Conservation (phyloP, 805 yeast genomes). For the Priceomyces medius region DNA sequence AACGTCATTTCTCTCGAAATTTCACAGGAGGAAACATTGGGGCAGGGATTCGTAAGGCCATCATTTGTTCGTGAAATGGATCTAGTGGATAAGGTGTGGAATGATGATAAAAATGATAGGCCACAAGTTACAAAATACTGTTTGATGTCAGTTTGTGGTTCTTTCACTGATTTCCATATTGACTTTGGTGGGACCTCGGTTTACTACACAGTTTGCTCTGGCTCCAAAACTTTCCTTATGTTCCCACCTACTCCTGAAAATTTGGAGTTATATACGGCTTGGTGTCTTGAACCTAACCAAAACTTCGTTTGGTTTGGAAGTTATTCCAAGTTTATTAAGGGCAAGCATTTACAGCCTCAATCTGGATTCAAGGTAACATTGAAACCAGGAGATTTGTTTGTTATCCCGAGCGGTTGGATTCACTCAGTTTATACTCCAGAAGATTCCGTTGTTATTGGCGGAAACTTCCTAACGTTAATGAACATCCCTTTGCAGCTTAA, state of each 20-base stretch:
- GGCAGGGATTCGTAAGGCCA: conserved; percentile 58
- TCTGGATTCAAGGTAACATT: conserved; percentile 56
- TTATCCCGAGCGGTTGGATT: conserved; percentile 92
- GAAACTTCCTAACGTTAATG: conserved; percentile 72
- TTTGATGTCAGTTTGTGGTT: conserved; percentile 76
- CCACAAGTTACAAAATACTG: conserved; percentile 76
- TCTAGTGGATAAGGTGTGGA: conserved; percentile 69
- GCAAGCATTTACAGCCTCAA: conserved; percentile 26
- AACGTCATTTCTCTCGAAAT: conserved; percentile 85
- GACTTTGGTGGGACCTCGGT: conserved; percentile 94
- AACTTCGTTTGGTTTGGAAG: conserved; percentile 65
- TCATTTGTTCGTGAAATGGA: conserved; percentile 62
- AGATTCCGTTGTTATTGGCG: conserved; percentile 83
- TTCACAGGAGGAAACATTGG: conserved; percentile 51
- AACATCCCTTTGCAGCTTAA: conserved; percentile 63
- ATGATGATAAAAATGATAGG: conserved; percentile 27
- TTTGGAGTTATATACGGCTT: conserved; percentile 57
- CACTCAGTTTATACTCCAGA: conserved; percentile 84
- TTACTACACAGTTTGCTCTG: conserved; percentile 78
- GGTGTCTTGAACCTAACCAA: conserved; percentile 72
- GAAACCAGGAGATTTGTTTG: conserved; percentile 65
- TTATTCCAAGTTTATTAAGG: conserved; percentile 30
- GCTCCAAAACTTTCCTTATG: conserved; percentile 71
- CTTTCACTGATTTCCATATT: conserved; percentile 87
- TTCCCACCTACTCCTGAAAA: conserved; percentile 73